Percentiles rank a stretch among this genome's conserved stretches.
These are phyloP conservation scores for Fragilaria crotonensis DNA, from an alignment of 108 stramenopile genomes.

Conservation along the genomic window DNA sequence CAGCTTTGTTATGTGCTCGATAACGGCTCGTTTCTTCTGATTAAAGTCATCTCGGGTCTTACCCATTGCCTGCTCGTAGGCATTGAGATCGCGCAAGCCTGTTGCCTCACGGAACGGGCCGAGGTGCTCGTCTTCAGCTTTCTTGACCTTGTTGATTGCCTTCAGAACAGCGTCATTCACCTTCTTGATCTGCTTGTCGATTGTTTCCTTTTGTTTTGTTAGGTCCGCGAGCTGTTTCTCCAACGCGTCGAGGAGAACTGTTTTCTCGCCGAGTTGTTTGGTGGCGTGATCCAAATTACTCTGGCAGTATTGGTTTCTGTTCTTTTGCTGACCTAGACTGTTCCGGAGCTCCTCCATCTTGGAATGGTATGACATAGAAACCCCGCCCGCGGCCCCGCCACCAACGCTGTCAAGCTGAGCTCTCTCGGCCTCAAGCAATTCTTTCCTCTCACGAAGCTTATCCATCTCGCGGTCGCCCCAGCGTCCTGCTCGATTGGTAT, in stretches of 20 bases:
- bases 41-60: conserved; percentile 75
- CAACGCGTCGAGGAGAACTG: conserved; percentile 40
- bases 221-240: conserved; percentile 39
- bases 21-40: conserved; percentile 53
- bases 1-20: conserved; percentile 70
- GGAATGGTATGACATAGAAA: conserved; percentile 16
- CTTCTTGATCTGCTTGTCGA: conserved; percentile 44
- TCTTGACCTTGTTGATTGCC: conserved; percentile 44
- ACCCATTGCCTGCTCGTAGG: conserved; percentile 79
- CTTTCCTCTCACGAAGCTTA: conserved; percentile 58
- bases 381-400: conserved; percentile 9
- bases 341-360: conserved; percentile 71
- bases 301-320: conserved; percentile 66
- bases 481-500: conserved; percentile 57
- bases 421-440: conserved; percentile 62
- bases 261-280: conserved; percentile 68
- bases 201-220: conserved; percentile 29
- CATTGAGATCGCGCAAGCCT: conserved; percentile 71
- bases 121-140: conserved; percentile 73
- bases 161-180: conserved; percentile 34
- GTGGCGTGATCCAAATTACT: conserved; percentile 68
- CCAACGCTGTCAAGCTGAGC: conserved; percentile 50
- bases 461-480: conserved; percentile 72
- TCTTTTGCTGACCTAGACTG: conserved; percentile 54
- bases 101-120: conserved; percentile 73